Conservation (phyloP, 306 rosid species). For the Prunus mira region DNA sequence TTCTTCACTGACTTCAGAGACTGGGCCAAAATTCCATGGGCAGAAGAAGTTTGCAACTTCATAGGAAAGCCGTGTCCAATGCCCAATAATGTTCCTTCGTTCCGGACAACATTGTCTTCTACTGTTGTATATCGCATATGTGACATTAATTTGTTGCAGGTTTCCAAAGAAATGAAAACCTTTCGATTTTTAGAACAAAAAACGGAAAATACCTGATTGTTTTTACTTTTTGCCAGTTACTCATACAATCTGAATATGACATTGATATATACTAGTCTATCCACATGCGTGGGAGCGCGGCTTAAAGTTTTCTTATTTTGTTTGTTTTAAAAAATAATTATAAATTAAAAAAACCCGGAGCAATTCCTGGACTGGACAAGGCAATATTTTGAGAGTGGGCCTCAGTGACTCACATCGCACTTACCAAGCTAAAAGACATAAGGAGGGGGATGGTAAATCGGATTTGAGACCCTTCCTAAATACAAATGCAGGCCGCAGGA, state of each 20-base stretch:
- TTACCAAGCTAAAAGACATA: neutral
- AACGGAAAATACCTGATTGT: too few species aligned
- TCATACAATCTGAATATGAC: too few species aligned
- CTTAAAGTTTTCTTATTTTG: too few species aligned
- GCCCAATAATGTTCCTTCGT: neutral
- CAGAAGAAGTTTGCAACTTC: neutral
- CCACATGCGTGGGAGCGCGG: too few species aligned
- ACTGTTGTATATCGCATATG: neutral
- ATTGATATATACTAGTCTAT: too few species aligned
- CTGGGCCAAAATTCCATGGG: neutral
- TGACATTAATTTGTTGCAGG: neutral
- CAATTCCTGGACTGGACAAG: too few species aligned
- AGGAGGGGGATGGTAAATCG: too few species aligned
- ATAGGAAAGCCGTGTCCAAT: neutral
- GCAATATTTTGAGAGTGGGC: neutral
- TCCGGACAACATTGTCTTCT: neutral
- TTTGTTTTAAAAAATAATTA: too few species aligned
- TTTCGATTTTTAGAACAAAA: neutral
- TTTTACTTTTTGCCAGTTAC: too few species aligned
- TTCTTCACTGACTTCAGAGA: constrained; percentile 2
- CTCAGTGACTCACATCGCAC: neutral
- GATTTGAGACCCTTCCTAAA: too few species aligned
- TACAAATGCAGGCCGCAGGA: neutral
- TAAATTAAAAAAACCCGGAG: too few species aligned
- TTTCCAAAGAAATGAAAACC: neutral